Conservation (phyloP, 2,329 filamentous ascomycete species). For the Emmonsiellopsis sp. region DNA sequence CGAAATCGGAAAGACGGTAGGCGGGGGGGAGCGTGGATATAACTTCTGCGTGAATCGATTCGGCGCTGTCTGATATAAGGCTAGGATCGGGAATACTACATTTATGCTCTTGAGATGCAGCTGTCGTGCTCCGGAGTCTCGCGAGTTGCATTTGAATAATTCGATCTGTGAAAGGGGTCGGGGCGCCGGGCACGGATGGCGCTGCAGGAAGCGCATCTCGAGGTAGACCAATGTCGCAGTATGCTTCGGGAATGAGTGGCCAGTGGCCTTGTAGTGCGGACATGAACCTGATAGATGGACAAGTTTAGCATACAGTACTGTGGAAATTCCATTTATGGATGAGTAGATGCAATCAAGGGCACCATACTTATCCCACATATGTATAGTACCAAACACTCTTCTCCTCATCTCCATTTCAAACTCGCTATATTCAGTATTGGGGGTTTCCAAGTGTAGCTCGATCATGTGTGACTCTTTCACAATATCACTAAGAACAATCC, state of each 20-base stretch:
- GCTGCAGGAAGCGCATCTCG: neutral
- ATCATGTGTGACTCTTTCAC: neutral
- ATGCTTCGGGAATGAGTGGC: neutral
- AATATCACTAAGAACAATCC: neutral
- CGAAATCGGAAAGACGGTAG: conserved; percentile 1
- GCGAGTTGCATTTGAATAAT: conserved; percentile 1
- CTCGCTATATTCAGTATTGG: neutral
- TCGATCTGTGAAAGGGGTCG: neutral
- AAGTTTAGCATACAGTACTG: neutral
- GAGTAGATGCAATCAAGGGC: neutral
- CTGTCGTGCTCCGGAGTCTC: neutral
- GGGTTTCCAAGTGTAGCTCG: conserved; percentile 1
- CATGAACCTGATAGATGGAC: neutral
- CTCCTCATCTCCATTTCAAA: conserved; percentile 3
- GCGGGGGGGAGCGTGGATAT: neutral
- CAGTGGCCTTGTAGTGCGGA: neutral
- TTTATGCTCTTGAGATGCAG: neutral
- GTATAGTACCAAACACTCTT: neutral
- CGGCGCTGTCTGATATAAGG: neutral
- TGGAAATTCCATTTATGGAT: neutral
- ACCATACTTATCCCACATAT: conserved; percentile 4
- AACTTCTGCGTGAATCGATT: neutral
- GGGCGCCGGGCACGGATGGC: neutral
- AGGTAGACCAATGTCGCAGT: neutral
- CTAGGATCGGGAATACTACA: neutral